These are phyloP conservation scores for Thielaviopsis punctulata DNA, from an alignment of 2,329 filamentous ascomycete species.

Conservation along the genomic window DNA sequence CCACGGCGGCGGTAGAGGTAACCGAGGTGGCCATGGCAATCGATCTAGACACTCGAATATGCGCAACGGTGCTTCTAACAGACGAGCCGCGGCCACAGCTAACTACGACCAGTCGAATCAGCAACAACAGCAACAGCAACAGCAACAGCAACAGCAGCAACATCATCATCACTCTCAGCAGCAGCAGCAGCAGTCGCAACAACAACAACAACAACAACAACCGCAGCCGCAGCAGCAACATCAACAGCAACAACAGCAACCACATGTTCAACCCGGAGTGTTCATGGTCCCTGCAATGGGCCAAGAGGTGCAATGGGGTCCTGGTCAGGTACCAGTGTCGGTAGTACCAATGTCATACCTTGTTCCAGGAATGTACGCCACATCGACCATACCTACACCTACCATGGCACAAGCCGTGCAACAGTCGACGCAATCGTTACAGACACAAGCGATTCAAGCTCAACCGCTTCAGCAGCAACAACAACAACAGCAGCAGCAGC, in stretches of 20 bases:
- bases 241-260: constrained; percentile 12
- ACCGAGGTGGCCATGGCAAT: constrained; percentile 19
- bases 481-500: constrained; percentile 16
- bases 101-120: constrained; percentile 27
- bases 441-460: constrained; percentile 1
- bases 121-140: constrained; percentile 16
- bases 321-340: not conserved
- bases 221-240: constrained; percentile 10
- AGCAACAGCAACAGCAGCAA: constrained; percentile 13
- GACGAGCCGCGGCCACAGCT: constrained; percentile 36
- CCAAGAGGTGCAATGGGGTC: not conserved
- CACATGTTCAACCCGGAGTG: constrained; percentile 24
- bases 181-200: constrained; percentile 13
- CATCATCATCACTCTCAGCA: constrained; percentile 21
- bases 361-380: not conserved
- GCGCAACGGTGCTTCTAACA: constrained; percentile 27
- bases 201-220: not conserved
- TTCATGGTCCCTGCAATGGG: not conserved
- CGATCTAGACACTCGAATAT: constrained; percentile 28
- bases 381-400: not conserved
- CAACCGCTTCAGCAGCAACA: constrained; percentile 15
- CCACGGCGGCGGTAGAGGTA: constrained; percentile 29
- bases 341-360: not conserved
- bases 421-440: not conserved
- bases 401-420: not conserved